Percentiles rank a stretch among this genome's conserved stretches.
Conservation (phyloP, 2,329 filamentous ascomycete genomes). For the Diaporthe sp. region DNA sequence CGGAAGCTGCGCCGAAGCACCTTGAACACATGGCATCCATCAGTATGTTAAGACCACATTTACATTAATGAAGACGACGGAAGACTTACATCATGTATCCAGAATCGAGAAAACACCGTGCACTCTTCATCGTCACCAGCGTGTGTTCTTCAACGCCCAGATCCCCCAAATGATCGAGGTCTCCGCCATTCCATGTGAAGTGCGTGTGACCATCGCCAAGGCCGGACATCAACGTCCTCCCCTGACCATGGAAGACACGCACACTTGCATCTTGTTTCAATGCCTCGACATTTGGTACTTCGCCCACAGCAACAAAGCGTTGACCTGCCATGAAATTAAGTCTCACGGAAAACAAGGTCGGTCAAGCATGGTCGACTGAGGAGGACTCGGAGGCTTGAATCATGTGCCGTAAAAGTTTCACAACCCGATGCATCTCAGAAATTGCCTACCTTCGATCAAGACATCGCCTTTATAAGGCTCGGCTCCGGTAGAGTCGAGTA, state of each 20-base stretch:
- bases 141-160: constrained; percentile 63
- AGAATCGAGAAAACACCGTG: constrained; percentile 61
- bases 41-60: not conserved
- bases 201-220: constrained; percentile 64
- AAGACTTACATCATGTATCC: constrained; percentile 60
- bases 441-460: constrained; percentile 46
- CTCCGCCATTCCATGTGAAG: constrained; percentile 62
- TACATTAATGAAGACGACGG: not conserved
- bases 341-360: fast-evolving
- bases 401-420: no score
- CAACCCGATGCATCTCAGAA: no score
- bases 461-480: constrained; percentile 50
- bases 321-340: constrained; percentile 22
- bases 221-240: constrained; percentile 64
- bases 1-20: constrained; percentile 62
- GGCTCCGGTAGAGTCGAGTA: constrained; percentile 51
- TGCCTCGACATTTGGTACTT: constrained; percentile 44
- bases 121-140: constrained; percentile 58
- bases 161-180: constrained; percentile 57
- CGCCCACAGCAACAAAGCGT: constrained; percentile 47
- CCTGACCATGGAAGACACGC: constrained; percentile 54
- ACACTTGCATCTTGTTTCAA: constrained; percentile 48
- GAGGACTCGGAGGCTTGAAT: no score
- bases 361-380: not conserved
- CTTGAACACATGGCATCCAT: not conserved